phyloP scores from a whole-genome alignment of 2,329 filamentous ascomycete genomes.

The Monilinia polystroma region DNA sequence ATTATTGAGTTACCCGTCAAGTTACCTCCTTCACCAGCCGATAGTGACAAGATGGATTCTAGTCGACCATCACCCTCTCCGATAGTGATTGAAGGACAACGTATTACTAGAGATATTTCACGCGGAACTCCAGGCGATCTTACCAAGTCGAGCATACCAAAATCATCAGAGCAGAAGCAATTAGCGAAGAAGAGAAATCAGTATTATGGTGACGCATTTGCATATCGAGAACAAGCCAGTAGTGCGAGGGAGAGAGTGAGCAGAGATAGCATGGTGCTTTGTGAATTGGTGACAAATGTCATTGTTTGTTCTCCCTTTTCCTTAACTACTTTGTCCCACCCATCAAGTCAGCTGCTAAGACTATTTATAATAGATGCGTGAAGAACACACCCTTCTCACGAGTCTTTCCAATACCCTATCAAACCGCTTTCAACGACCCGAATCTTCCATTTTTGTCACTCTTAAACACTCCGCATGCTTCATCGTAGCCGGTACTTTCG shows the following conservation, averaged over 20 bases:
- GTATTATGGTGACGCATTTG: conserved; percentile 42
- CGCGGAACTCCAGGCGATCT: conserved; percentile 38
- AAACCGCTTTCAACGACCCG: conserved; percentile 70
- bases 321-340: conserved; percentile 20
- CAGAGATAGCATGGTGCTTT: conserved; percentile 52
- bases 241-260: conserved; percentile 37
- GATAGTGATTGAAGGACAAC: conserved; percentile 28
- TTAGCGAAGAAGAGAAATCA: conserved; percentile 37
- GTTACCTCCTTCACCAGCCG: conserved; percentile 36
- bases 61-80: conserved; percentile 24
- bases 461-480: conserved; percentile 75
- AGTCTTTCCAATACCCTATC: conserved; percentile 72
- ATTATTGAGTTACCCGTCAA: conserved; percentile 20
- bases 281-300: conserved; percentile 63
- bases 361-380: conserved; percentile 57
- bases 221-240: conserved; percentile 36
- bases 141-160: conserved; percentile 32
- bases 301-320: conserved; percentile 48
- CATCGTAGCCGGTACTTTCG: conserved; percentile 70
- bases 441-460: conserved; percentile 71
- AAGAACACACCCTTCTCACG: conserved; percentile 72
- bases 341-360: conserved; percentile 29
- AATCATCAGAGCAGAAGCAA: conserved; percentile 36
- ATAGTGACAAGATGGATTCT: conserved; percentile 33
- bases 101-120: conserved; percentile 35